phyloP scores from a whole-genome alignment of 495 filamentous ascomycete genomes.

The Penicillium paxilli region DNA sequence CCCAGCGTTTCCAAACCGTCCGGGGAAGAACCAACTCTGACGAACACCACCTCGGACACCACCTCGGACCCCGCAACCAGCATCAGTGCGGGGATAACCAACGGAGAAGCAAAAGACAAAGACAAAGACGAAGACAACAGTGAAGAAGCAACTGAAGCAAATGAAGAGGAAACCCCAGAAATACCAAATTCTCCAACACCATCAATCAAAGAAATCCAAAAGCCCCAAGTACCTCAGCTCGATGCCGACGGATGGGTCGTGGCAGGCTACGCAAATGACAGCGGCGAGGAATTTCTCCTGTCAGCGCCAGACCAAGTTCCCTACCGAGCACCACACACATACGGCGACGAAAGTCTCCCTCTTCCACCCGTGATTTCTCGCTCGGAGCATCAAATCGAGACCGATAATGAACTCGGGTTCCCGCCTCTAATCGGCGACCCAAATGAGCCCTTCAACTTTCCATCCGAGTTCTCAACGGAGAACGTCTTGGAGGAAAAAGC shows the following conservation, averaged over 20 bases:
- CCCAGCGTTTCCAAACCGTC: not conserved
- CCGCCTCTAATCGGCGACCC: constrained; percentile 42
- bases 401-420: constrained; percentile 35
- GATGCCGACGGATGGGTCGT: constrained; percentile 34
- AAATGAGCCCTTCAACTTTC: constrained; percentile 28
- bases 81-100: not conserved
- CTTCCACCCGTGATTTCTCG: constrained; percentile 33
- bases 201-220: not conserved
- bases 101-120: not conserved
- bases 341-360: constrained; percentile 29
- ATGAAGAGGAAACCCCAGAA: not conserved
- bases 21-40: constrained; percentile 1
- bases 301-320: constrained; percentile 23
- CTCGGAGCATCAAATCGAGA: constrained; percentile 27
- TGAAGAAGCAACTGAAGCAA: not conserved
- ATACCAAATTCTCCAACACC: not conserved
- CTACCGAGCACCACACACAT: constrained; percentile 31
- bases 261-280: constrained; percentile 34
- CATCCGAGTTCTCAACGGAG: constrained; percentile 11
- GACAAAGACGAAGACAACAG: no score
- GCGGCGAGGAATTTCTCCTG: constrained; percentile 35
- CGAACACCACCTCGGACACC: constrained; percentile 2
- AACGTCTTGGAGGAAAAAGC: constrained; percentile 17
- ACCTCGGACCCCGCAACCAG: not conserved
- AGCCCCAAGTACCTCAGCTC: constrained; percentile 8